These are phyloP conservation scores for Kuraishia hungarica DNA, from an alignment of 805 yeast genomes.

Conservation along the genomic window DNA sequence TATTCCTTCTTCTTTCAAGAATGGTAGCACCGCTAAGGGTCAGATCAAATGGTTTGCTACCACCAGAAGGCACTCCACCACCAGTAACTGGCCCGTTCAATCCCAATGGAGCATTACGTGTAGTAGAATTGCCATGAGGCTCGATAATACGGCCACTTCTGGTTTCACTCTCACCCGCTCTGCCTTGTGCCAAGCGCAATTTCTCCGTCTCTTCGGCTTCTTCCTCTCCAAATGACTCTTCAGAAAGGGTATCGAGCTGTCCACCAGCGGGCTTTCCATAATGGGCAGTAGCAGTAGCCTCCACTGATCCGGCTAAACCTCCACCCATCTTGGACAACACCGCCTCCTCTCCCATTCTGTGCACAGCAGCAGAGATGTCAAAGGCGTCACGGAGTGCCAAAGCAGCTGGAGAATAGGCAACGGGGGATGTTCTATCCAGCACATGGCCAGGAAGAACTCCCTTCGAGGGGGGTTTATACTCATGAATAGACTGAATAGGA, in stretches of 20 bases:
- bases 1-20: constrained; percentile 33
- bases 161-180: not conserved
- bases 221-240: constrained; percentile 3
- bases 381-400: constrained; percentile 52
- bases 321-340: constrained; percentile 11
- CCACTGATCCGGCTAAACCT: constrained; percentile 5
- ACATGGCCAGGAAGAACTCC: not conserved
- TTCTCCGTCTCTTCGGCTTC: not conserved
- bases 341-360: constrained; percentile 47
- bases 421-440: constrained; percentile 9
- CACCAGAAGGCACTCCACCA: not conserved
- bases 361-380: constrained; percentile 54
- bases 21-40: constrained; percentile 46
- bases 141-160: not conserved
- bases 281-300: not conserved
- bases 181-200: not conserved
- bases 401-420: constrained; percentile 47
- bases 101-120: not conserved
- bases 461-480: constrained; percentile 5
- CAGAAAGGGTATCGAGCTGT: not conserved
- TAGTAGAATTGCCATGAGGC: not conserved
- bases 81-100: not conserved
- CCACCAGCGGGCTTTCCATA: not conserved
- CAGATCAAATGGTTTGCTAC: constrained; percentile 29
- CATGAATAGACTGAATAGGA: constrained; percentile 1